A percentile compares a stretch with the other conserved stretches of the same genome.
Conservation (phyloP, 1,139 yeast species). For the Geotrichum cucujoidarum region DNA sequence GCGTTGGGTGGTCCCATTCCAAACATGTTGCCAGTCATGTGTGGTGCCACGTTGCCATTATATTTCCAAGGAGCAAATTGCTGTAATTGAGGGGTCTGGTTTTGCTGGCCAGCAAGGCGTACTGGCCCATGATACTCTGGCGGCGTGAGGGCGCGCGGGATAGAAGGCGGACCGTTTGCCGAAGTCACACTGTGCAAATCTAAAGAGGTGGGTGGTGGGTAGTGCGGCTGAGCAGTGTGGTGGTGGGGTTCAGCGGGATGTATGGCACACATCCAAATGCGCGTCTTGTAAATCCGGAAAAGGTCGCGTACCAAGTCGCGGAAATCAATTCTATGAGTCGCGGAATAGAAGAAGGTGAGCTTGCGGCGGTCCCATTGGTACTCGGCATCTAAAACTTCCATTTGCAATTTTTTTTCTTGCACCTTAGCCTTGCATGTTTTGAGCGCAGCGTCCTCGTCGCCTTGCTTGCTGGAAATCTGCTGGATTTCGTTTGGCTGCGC, state of each 20-base stretch:
- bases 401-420: conserved; percentile 43
- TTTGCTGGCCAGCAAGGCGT: too few relatives aligned
- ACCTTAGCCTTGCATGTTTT: conserved; percentile 57
- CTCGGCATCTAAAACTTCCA: conserved; percentile 67
- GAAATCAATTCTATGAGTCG: conserved; percentile 81
- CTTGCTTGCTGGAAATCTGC: conserved; percentile 54
- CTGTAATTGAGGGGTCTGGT: too few relatives aligned
- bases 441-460: conserved; percentile 71
- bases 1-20: too few relatives aligned
- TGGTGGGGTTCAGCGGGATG: not conserved
- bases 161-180: too few relatives aligned
- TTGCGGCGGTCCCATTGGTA: conserved; percentile 94
- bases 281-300: conserved; percentile 87
- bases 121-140: not conserved
- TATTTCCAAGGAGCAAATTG: too few relatives aligned
- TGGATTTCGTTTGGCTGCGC: conserved; percentile 61
- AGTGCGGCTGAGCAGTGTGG: not conserved
- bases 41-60: too few relatives aligned
- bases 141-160: too few relatives aligned
- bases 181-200: too few relatives aligned
- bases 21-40: too few relatives aligned
- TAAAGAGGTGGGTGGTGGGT: too few relatives aligned
- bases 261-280: conserved; percentile 98
- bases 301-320: conserved; percentile 87
- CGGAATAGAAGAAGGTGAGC: conserved; percentile 83